A percentile compares a stretch with the other conserved stretches of the same genome.
These are phyloP conservation scores for Mycena crocata DNA, from an alignment of 768 basidiomycete genomes.

Conservation along the genomic window DNA sequence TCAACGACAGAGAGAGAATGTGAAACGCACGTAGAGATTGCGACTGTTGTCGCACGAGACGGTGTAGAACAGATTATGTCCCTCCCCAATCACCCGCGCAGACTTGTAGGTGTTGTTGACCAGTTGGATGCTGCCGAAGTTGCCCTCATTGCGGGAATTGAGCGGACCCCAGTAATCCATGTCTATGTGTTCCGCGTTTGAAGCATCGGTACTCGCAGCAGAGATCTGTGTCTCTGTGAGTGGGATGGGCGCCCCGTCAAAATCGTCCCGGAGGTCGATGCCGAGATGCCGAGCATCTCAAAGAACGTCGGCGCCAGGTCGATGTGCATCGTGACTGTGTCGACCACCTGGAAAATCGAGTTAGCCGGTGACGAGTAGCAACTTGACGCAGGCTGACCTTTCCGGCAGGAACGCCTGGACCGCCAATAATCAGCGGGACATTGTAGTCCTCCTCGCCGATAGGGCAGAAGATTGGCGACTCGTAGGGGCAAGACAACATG, in stretches of 20 bases:
- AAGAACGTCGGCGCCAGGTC: slow-evolving; percentile 10
- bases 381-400: not conserved
- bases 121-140: not conserved
- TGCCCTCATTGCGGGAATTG: not conserved
- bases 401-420: not conserved
- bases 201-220: not conserved
- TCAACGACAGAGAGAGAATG: too few relatives aligned
- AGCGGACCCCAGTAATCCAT: slow-evolving; percentile 4
- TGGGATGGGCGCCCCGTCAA: slow-evolving; percentile 13
- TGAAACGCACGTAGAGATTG: slow-evolving; percentile 6
- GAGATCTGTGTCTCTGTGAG: not conserved
- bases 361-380: not conserved
- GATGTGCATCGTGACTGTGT: slow-evolving; percentile 3
- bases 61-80: not conserved
- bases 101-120: slow-evolving; percentile 14
- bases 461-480: too few relatives aligned
- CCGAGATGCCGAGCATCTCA: not conserved
- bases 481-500: too few relatives aligned
- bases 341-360: not conserved
- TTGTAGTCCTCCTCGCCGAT: slow-evolving; percentile 5
- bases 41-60: slow-evolving; percentile 13
- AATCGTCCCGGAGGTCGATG: not conserved
- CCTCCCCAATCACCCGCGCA: not conserved
- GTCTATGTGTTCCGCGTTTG: not conserved
- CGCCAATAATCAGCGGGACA: slow-evolving; percentile 10